phyloP scores from a whole-genome alignment of 805 yeast species.

The Ogataea methylovora region DNA sequence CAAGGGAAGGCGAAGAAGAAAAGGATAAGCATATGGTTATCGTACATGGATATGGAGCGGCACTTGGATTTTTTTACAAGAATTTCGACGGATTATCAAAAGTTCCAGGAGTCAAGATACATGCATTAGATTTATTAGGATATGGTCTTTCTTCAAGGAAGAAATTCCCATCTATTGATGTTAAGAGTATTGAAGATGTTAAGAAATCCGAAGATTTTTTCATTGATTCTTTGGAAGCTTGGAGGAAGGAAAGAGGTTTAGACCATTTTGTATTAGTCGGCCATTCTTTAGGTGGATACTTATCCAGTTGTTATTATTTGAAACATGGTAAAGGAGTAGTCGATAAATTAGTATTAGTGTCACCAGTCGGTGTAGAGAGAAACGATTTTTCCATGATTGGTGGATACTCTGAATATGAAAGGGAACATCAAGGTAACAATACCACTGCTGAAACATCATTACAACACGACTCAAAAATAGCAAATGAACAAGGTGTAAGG shows the following conservation, averaged over 20 bases:
- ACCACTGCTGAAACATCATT: constrained; percentile 3
- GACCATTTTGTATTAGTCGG: constrained; percentile 56
- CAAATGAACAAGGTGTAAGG: constrained; percentile 21
- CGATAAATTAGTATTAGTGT: constrained; percentile 50
- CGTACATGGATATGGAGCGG: constrained; percentile 91
- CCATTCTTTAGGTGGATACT: constrained; percentile 75
- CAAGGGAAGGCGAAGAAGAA: constrained; percentile 7
- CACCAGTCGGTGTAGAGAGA: constrained; percentile 76
- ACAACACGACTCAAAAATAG: constrained; percentile 12
- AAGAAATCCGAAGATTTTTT: constrained; percentile 50
- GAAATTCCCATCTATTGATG: constrained; percentile 20
- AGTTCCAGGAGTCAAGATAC: constrained; percentile 50
- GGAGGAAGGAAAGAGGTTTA: constrained; percentile 48
- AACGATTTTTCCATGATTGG: constrained; percentile 38
- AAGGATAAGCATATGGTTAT: constrained; percentile 48
- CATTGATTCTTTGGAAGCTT: constrained; percentile 49
- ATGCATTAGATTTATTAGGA: constrained; percentile 66
- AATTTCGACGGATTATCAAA: constrained; percentile 50
- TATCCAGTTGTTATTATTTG: constrained; percentile 58
- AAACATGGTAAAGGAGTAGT: constrained; percentile 43
- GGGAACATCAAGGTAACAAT: neutral
- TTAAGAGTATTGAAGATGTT: constrained; percentile 30
- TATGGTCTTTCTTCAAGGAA: constrained; percentile 66
- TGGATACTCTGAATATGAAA: constrained; percentile 3
- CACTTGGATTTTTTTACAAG: constrained; percentile 70